Conservation (phyloP, 352 stramenopile genomes). For the Phytophthora chlamydospora region DNA sequence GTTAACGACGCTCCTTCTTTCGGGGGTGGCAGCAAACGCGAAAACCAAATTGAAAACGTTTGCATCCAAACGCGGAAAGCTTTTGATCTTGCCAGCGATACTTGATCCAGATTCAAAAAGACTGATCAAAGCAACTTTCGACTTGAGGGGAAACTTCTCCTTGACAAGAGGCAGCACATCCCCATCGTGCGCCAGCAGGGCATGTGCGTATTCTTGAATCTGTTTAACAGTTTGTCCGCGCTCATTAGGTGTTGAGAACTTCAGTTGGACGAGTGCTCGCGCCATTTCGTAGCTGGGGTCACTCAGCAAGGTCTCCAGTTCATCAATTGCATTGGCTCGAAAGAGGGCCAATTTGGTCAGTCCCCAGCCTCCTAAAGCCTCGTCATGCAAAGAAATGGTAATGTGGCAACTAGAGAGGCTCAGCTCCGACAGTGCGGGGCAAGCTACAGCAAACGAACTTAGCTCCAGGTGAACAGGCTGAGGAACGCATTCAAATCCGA, state of each 20-base stretch:
- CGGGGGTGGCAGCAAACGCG: constrained; percentile 1
- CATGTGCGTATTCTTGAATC: not conserved
- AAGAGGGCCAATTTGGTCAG: not conserved
- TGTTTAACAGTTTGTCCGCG: not conserved
- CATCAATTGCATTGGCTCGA: not conserved
- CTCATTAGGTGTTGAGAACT: not conserved
- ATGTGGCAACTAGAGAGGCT: not conserved
- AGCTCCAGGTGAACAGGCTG: not conserved
- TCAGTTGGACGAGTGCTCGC: constrained; percentile 1
- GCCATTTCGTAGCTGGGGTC: not conserved
- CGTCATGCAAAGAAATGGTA: not conserved
- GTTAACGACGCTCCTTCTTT: not conserved
- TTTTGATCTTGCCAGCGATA: not conserved
- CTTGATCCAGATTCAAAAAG: not conserved
- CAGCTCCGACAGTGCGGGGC: not conserved
- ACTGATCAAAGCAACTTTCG: constrained; percentile 6
- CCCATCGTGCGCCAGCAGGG: not conserved
- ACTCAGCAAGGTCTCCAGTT: not conserved
- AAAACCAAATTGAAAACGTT: constrained; percentile 7
- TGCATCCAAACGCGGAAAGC: not conserved
- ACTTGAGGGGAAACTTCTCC: constrained; percentile 7
- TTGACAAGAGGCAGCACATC: constrained; percentile 2
- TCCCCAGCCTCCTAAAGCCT: not conserved
- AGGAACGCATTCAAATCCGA: too few relatives aligned
- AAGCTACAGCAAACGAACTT: not conserved